Base-by-base conservation (phyloP, 1,139 yeast species). In the Ogataea hybrid region DNA sequence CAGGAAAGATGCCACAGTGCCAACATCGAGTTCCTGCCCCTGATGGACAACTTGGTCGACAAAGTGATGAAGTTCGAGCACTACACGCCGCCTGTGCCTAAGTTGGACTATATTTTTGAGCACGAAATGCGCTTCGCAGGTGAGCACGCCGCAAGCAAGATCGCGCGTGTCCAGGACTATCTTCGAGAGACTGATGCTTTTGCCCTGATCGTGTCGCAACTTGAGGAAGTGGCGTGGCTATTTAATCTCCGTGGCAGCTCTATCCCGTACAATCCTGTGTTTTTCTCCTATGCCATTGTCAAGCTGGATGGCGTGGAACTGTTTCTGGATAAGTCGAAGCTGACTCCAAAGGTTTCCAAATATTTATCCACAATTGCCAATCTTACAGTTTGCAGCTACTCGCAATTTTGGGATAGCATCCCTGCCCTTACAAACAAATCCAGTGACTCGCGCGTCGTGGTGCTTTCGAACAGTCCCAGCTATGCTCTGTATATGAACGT, bases 191-290 rank as follows among this genome's bases (percentile, higher is more conserved):
- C 50, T 3, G 37, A 42, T 2, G 46, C 52, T 5, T 54, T 54
- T 39, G 47, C 53, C 10, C 42, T 56, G 11, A 52, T 77, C 5
- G 61, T 74, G 3, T 65, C 71, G 9, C 71, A 73, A 15, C 58
- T 77, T 23, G 81, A 77, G 55, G 79, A 76, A 39, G 62, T 76
- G 40, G 80, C 81, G 1, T 77, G 81, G 81, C 56, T 77, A 32
- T 66, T 77, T 40, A 77, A 77, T 48, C 57, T 76, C 38, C 62
- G 82, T 38, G 83, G 82, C 17, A 60, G 71, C 16, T 75, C 71
- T 41, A 54, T 62, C 14, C 75, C 72, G 42, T 77, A 63, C 51
- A 65, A 70, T 42, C 81, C 82, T 0, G 75, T 74, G 0, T 77
- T 77, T 49, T 77, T n/a, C n/a, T 58, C 74, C 6, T 77, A 75